phyloP scores from a whole-genome alignment of 805 yeast genomes.

The Tetrapisispora pingtungensis region DNA sequence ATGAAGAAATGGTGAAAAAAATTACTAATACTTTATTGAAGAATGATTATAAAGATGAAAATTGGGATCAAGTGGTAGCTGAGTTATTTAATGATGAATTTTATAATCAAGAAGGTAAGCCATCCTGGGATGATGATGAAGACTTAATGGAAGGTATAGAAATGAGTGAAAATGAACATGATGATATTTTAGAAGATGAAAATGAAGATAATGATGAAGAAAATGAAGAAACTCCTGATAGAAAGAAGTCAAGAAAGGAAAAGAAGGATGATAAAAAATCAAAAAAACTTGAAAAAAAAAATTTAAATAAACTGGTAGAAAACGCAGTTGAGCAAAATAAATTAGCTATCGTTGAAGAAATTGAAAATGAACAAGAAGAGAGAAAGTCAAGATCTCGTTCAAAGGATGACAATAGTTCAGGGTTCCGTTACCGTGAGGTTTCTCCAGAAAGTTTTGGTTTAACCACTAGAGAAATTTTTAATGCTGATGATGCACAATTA shows the following conservation, averaged over 20 bases:
- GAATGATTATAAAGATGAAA: slow-evolving; percentile 80
- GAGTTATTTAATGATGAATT: slow-evolving; percentile 79
- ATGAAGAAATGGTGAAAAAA: slow-evolving; percentile 49
- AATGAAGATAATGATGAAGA: slow-evolving; percentile 15
- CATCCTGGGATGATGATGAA: slow-evolving; percentile 57
- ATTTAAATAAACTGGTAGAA: slow-evolving; percentile 59
- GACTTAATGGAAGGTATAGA: slow-evolving; percentile 42
- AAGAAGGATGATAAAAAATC: slow-evolving; percentile 47
- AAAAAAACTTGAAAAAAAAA: slow-evolving; percentile 52
- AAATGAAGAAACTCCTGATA: slow-evolving; percentile 21
- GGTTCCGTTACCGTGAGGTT: slow-evolving; percentile 83
- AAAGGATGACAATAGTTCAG: slow-evolving; percentile 36
- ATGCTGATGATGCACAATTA: slow-evolving; percentile 80
- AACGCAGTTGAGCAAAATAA: slow-evolving; percentile 69
- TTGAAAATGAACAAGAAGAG: slow-evolving; percentile 44
- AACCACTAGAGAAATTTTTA: slow-evolving; percentile 71
- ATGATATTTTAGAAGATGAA: slow-evolving; percentile 24
- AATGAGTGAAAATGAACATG: slow-evolving; percentile 30
- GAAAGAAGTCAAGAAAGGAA: slow-evolving; percentile 33
- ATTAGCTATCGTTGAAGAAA: slow-evolving; percentile 54
- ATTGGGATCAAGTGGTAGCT: slow-evolving; percentile 83
- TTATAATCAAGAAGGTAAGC: slow-evolving; percentile 52
- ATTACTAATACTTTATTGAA: slow-evolving; percentile 70
- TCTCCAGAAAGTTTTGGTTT: slow-evolving; percentile 91
- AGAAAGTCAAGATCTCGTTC: slow-evolving; percentile 48